Conservation (phyloP, 352 stramenopile species). For the Thalassiosira exigua region DNA sequence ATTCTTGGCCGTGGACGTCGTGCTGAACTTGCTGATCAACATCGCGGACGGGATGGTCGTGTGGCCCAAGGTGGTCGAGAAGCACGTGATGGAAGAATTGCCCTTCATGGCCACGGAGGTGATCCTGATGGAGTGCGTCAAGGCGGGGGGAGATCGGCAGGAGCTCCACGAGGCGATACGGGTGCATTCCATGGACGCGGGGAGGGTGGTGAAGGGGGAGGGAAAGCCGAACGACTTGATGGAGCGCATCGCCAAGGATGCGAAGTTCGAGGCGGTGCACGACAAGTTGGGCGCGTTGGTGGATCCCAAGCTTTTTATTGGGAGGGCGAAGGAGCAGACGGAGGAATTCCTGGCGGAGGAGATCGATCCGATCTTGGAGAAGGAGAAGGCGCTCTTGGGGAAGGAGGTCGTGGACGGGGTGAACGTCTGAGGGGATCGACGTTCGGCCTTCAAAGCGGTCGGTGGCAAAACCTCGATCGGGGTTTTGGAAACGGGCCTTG, state of each 20-base stretch:
- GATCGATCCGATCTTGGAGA: constrained; percentile 92
- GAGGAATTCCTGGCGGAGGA: constrained; percentile 96
- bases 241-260: constrained; percentile 94
- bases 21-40: constrained; percentile 97
- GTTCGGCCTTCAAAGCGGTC: too few relatives aligned
- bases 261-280: constrained; percentile 94
- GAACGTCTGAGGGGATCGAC: constrained; percentile 93
- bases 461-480: too few relatives aligned
- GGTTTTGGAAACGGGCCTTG: too few relatives aligned
- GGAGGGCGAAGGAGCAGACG: constrained; percentile 93
- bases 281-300: constrained; percentile 94
- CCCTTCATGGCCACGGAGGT: constrained; percentile 99
- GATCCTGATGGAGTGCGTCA: constrained; percentile 99
- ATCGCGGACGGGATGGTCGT: constrained; percentile 96
- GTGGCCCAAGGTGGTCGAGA: constrained; percentile 89
- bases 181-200: constrained; percentile 98
- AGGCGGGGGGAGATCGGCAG: constrained; percentile 97
- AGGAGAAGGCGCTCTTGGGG: constrained; percentile 89
- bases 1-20: constrained; percentile 97
- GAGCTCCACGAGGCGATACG: constrained; percentile 98
- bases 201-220: constrained; percentile 97
- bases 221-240: constrained; percentile 97
- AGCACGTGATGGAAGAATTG: constrained; percentile 97
- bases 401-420: constrained; percentile 93
- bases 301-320: constrained; percentile 97